phyloP scores from a whole-genome alignment of 441 rosid species.

The Adansonia rubrostipa region DNA sequence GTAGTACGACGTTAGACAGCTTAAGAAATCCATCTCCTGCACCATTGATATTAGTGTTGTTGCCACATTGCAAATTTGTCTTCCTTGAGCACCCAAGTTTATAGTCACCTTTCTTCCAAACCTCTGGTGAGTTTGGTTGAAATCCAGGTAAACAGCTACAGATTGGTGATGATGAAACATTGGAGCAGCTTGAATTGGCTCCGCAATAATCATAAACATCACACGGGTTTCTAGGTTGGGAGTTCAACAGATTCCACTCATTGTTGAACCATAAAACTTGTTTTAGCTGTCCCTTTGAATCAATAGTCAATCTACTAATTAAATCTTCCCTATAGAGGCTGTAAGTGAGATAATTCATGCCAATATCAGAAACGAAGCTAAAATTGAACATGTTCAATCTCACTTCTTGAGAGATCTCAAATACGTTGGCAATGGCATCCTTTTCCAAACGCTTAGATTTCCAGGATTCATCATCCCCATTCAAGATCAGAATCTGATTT shows the following conservation, averaged over 20 bases:
- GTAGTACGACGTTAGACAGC: slow-evolving; percentile 9
- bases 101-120: neutral
- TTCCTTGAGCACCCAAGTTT: neutral
- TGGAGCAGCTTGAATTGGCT: neutral
- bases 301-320: neutral
- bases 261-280: neutral
- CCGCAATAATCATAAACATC: slow-evolving; percentile 9
- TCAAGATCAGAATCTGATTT: neutral
- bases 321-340: neutral
- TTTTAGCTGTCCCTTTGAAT: neutral
- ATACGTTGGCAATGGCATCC: slow-evolving; percentile 16
- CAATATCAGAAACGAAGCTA: neutral
- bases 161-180: neutral
- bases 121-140: neutral
- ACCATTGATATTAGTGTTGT: neutral
- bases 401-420: neutral
- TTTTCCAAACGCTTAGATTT: slow-evolving; percentile 22
- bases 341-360: slow-evolving; percentile 4
- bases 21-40: slow-evolving; percentile 30
- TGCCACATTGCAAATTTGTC: neutral
- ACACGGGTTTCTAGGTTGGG: neutral
- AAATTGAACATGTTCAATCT: neutral
- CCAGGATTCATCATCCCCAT: neutral
- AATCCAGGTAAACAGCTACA: slow-evolving; percentile 25
- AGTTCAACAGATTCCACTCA: neutral